phyloP scores from a whole-genome alignment of 305 asterid genomes.

The Fraxinus greggii region DNA sequence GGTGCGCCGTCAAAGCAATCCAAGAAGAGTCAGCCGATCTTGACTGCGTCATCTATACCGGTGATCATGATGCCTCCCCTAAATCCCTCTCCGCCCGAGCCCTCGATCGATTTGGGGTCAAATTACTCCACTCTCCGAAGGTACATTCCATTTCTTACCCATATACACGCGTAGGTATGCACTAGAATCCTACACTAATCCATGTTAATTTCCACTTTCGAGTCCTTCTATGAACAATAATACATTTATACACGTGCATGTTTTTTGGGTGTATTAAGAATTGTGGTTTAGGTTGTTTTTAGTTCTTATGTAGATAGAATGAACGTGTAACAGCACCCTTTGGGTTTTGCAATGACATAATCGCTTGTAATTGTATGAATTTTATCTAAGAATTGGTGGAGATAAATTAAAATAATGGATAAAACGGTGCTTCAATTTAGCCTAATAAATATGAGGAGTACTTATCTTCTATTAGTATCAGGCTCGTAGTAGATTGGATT shows the following conservation, averaged over 20 bases:
- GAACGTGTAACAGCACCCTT: not conserved
- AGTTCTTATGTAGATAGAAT: not conserved
- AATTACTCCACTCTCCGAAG: constrained; percentile 56
- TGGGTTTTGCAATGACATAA: not conserved
- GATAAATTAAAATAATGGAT: not conserved
- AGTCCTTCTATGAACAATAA: not conserved
- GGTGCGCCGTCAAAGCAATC: not conserved
- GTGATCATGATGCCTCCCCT: constrained; percentile 81
- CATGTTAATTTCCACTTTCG: not conserved
- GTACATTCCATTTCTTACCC: constrained; percentile 29
- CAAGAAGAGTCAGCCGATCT: constrained; percentile 70
- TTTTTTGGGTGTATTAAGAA: not conserved
- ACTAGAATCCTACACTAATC: not conserved
- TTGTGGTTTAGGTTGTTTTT: not conserved
- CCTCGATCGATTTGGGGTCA: constrained; percentile 76
- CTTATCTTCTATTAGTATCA: not conserved
- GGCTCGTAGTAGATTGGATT: not conserved
- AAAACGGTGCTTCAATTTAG: not conserved
- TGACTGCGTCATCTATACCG: constrained; percentile 71
- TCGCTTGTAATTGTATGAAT: not conserved
- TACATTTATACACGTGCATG: not conserved
- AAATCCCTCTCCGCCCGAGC: constrained; percentile 64
- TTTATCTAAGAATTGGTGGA: not conserved
- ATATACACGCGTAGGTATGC: not conserved
- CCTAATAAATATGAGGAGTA: not conserved